Conservation (phyloP, 345 rosid genomes). For the Chamaenerion angustifolium region DNA sequence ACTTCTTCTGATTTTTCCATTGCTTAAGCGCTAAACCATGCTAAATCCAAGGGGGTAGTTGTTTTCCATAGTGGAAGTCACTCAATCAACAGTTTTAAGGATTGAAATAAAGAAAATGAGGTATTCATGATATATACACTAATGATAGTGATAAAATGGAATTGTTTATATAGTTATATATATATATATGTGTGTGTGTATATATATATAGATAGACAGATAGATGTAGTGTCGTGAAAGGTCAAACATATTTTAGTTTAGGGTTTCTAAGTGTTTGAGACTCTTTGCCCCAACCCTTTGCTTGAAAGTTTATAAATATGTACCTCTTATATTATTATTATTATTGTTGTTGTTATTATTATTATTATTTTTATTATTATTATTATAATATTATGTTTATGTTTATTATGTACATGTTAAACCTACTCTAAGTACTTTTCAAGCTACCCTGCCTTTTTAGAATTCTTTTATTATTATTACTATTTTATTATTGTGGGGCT, state of each 20-base stretch:
- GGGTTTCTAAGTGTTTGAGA: background rate
- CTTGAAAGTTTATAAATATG: slow-evolving; percentile 26
- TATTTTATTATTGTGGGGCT: too few relatives aligned
- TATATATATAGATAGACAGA: too few relatives aligned
- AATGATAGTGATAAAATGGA: slow-evolving; percentile 25
- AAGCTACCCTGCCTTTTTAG: too few relatives aligned
- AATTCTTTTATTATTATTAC: too few relatives aligned
- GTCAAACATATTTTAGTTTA: slow-evolving; percentile 11
- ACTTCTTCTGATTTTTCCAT: slow-evolving; percentile 9
- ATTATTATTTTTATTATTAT: too few relatives aligned
- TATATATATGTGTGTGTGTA: background rate
- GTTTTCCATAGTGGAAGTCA: slow-evolving; percentile 38
- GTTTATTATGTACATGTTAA: too few relatives aligned
- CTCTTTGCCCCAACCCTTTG: slow-evolving; percentile 17
- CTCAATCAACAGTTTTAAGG: slow-evolving; percentile 25
- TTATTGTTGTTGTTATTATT: background rate
- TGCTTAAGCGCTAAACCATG: slow-evolving; percentile 74
- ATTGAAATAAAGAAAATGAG: slow-evolving; percentile 22
- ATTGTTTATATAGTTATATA: too few relatives aligned
- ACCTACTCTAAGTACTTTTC: too few relatives aligned
- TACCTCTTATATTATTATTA: background rate
- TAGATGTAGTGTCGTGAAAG: slow-evolving; percentile 28
- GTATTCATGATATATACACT: slow-evolving; percentile 13
- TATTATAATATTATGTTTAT: slow-evolving; percentile 2
- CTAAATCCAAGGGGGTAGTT: slow-evolving; percentile 23